These are phyloP conservation scores for Agroathelia rolfsii DNA, from an alignment of 1,284 basidiomycete species.

Conservation along the genomic window DNA sequence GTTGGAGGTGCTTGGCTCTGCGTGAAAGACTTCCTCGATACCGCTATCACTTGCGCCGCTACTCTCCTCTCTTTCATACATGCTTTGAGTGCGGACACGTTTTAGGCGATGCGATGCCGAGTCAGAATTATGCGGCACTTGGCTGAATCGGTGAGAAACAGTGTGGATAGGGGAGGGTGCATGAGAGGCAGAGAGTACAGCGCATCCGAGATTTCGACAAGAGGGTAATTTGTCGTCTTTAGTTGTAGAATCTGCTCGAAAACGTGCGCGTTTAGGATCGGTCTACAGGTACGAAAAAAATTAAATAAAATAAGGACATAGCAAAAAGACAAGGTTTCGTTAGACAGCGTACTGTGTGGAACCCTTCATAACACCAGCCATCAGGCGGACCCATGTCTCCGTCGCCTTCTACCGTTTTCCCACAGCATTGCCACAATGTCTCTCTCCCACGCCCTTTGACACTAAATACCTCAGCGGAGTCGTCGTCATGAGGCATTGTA, in stretches of 20 bases:
- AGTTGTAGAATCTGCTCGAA: constrained; percentile 62
- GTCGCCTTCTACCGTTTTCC: constrained; percentile 55
- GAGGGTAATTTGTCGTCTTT: constrained; percentile 57
- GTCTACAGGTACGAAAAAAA: constrained; percentile 29
- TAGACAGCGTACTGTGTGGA: constrained; percentile 51
- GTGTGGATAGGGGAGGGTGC: constrained; percentile 14
- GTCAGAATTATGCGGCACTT: too few relatives aligned
- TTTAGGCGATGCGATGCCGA: too few relatives aligned
- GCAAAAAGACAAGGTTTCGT: constrained; percentile 2
- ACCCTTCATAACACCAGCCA: constrained; percentile 76
- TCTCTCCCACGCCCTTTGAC: constrained; percentile 27
- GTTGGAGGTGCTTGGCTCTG: too few relatives aligned
- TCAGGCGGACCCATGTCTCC: constrained; percentile 73
- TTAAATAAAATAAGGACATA: constrained; percentile 1
- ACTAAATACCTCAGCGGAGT: constrained; percentile 40
- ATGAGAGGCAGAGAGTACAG: constrained; percentile 26
- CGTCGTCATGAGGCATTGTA: constrained; percentile 44
- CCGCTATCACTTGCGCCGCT: too few relatives aligned
- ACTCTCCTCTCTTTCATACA: too few relatives aligned
- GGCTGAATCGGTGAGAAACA: background rate
- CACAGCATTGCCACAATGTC: constrained; percentile 63
- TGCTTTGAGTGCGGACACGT: too few relatives aligned
- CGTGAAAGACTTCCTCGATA: too few relatives aligned
- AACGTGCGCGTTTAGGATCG: constrained; percentile 62
- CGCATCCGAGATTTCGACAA: constrained; percentile 46